Evolutionary conservation across 148 eudicot species (phyloP), one percentile per base, ranked within the genome.

Genomic region (Simmondsia chinensis): DNA sequence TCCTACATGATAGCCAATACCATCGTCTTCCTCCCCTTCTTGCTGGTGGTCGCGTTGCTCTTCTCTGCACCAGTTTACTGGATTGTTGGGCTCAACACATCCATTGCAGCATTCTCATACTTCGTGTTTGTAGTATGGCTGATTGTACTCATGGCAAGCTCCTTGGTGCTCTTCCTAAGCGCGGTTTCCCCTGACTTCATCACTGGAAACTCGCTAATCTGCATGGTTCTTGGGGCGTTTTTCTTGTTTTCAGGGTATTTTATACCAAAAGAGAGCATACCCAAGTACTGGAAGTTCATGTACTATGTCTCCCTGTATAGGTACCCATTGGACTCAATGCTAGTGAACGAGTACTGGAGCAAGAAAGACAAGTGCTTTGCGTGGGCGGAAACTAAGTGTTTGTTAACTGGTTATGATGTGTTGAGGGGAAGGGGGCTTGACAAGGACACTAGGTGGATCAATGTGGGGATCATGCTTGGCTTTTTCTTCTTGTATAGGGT

Each of bases 231-330:
- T 9, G 97, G 93, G 1, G 84, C 93, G 2, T 89, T 84, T 59
- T 89, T 89, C 25, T 74, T 89, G 40, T 89, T 89, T 35, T 84
- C 95, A 0, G 95, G 97, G 9, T 89, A 89, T 43, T 89, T 89
- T 50, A 85, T 89, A 24, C 97, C 97, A 4, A 84, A 76, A 50
- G 83, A 89, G 33, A 54, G 23, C 30, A 85, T 89, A 11, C 97
- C 97, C 0, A 85, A 81, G 27, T 89, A 89, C 55, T 89, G 97
- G 97, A 30, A 76, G 3, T 81, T 89, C 68, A 89, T 89, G 97
- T 89, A 89, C 69, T 89, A 89, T 52, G 74, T 85, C 1, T 84
- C 95, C 0, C 65, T 89, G 7, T 89, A 84, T 54, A 67, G 93
- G 60, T 89, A 89, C 50, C 93, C 95, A 4, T 65, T 89, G 56